Conservation (phyloP, 306 rosid species). For the Calophaca sinica region DNA sequence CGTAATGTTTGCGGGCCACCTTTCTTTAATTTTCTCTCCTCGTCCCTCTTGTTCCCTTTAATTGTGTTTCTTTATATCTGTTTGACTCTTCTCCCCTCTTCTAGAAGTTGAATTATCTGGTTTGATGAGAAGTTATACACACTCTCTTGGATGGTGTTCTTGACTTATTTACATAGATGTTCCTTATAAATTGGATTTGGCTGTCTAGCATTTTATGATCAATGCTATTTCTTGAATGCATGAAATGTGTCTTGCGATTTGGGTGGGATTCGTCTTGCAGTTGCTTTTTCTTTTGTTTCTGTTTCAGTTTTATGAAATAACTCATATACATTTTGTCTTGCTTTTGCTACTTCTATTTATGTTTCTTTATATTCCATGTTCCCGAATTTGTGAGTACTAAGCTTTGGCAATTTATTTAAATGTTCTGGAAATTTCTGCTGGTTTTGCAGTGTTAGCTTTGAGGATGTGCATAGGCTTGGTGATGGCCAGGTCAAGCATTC, state of each 20-base stretch:
- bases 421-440: conserved; percentile 42
- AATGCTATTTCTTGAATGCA: conserved; percentile 35
- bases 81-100: conserved; percentile 1
- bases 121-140: background rate
- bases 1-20: background rate
- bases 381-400: conserved; percentile 36
- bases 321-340: conserved; percentile 17
- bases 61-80: conserved; percentile 20
- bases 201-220: conserved; percentile 7
- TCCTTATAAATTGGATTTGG: conserved; percentile 37
- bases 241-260: conserved; percentile 30
- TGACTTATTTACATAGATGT: background rate
- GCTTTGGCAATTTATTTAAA: conserved; percentile 33
- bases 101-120: conserved; percentile 20
- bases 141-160: conserved; percentile 26
- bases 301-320: conserved; percentile 26
- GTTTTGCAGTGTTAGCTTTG: conserved; percentile 86
- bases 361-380: background rate
- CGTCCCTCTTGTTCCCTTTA: background rate
- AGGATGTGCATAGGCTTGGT: conserved; percentile 95
- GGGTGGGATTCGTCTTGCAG: background rate
- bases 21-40: conserved; percentile 19
- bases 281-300: conserved; percentile 28
- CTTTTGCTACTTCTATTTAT: conserved; percentile 18
- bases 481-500: conserved; percentile 99